phyloP scores from a whole-genome alignment of 2,329 filamentous ascomycete genomes.

The Monilinia fructicola region DNA sequence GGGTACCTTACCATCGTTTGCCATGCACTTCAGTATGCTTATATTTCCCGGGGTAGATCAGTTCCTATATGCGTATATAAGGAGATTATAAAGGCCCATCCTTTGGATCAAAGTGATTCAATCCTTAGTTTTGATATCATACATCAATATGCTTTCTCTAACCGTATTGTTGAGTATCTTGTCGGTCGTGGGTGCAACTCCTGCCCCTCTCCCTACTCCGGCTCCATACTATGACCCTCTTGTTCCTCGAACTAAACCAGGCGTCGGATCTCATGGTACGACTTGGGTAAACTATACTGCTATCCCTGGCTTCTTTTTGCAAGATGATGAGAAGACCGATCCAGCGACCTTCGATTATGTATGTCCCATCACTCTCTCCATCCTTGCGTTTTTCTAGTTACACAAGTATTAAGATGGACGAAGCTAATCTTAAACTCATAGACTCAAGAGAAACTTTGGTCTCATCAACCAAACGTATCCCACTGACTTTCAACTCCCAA shows the following conservation, averaged over 20 bases:
- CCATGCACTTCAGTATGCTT: too few species aligned
- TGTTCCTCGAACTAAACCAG: background rate
- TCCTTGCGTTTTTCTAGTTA: background rate
- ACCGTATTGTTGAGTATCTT: too few species aligned
- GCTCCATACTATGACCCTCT: too few species aligned
- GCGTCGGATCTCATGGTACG: background rate
- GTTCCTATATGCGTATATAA: too few species aligned
- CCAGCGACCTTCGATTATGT: constrained; percentile 64
- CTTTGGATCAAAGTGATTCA: too few species aligned
- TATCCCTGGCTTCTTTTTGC: constrained; percentile 61
- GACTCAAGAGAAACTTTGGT: constrained; percentile 62
- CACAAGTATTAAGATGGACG: background rate
- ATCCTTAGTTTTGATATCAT: too few species aligned
- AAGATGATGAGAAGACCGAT: constrained; percentile 59
- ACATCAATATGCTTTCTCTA: too few species aligned
- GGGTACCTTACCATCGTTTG: background rate
- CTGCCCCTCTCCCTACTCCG: too few species aligned
- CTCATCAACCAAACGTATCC: constrained; percentile 62
- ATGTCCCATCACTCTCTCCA: constrained; percentile 32
- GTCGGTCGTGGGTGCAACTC: too few species aligned
- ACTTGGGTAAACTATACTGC: constrained; percentile 56
- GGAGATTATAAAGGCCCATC: too few species aligned
- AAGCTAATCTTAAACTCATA: constrained; percentile 46
- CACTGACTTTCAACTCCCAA: constrained; percentile 49
- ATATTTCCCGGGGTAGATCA: too few species aligned